These are phyloP conservation scores for Kwoniella bestiolae DNA, from an alignment of 768 basidiomycete species.

Conservation along the genomic window DNA sequence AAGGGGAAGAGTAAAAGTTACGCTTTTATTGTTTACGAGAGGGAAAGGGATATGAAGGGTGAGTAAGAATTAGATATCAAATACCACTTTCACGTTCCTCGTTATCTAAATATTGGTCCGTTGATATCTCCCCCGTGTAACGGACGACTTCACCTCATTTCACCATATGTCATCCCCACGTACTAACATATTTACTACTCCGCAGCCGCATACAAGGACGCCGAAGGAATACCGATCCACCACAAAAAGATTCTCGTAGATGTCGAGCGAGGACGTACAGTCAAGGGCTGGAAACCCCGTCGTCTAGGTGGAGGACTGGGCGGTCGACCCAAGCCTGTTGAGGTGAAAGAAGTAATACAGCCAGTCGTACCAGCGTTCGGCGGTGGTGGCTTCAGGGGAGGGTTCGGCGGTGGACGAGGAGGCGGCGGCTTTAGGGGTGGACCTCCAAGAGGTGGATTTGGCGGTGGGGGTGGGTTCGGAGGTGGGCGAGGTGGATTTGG, in stretches of 20 bases:
- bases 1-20: conserved; percentile 87
- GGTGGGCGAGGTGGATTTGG: conserved; percentile 43
- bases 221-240: conserved; percentile 93
- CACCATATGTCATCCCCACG: not conserved
- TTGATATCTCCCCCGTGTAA: not conserved
- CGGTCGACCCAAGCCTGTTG: conserved; percentile 78
- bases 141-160: too few species aligned
- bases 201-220: conserved; percentile 89
- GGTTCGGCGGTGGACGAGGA: conserved; percentile 58
- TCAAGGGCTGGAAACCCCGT: conserved; percentile 97
- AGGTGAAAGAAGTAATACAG: conserved; percentile 60
- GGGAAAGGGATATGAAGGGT: conserved; percentile 99
- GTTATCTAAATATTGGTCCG: not conserved
- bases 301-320: conserved; percentile 97
- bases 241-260: conserved; percentile 96
- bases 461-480: conserved; percentile 53
- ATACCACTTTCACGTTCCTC: conserved; percentile 59
- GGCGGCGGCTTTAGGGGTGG: conserved; percentile 48
- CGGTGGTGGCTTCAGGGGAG: conserved; percentile 60
- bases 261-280: conserved; percentile 96
- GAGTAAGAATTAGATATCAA: conserved; percentile 25
- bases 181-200: not conserved
- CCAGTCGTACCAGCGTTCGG: conserved; percentile 58
- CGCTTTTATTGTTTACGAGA: conserved; percentile 96
- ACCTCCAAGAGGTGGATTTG: conserved; percentile 32